phyloP scores from a whole-genome alignment of 2,329 filamentous ascomycete genomes.

The Stagonosporopsis vannaccii region DNA sequence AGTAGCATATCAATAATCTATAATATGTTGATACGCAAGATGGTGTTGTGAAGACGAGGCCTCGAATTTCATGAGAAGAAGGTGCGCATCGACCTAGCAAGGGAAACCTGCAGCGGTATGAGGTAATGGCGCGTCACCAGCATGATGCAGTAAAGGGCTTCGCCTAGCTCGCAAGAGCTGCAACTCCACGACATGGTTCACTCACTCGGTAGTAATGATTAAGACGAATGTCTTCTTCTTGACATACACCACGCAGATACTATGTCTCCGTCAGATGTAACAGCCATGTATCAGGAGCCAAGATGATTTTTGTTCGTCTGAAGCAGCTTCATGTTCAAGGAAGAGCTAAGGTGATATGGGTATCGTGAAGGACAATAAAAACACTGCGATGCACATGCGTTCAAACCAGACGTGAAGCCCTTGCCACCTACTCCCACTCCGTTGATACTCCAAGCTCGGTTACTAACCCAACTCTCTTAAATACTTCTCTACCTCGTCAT shows the following conservation, averaged over 20 bases:
- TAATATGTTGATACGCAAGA: constrained; percentile 13
- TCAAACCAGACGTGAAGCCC: neutral
- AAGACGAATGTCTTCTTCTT: too few species aligned
- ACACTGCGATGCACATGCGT: neutral
- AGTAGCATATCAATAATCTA: constrained; percentile 11
- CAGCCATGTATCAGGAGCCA: too few species aligned
- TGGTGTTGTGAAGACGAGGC: neutral
- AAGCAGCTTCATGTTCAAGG: too few species aligned
- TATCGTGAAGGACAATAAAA: too few species aligned
- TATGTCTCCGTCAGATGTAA: too few species aligned
- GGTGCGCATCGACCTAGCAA: neutral
- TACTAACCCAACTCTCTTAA: constrained; percentile 55
- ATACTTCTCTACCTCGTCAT: constrained; percentile 79
- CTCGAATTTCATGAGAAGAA: neutral
- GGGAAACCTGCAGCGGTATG: neutral
- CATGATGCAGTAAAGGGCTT: neutral
- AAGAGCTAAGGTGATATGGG: too few species aligned
- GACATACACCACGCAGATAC: too few species aligned
- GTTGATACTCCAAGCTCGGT: neutral
- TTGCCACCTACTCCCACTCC: too few species aligned
- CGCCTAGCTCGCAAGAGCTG: too few species aligned
- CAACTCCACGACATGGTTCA: too few species aligned
- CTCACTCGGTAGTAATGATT: too few species aligned
- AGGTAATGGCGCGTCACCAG: neutral
- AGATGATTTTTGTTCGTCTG: too few species aligned